Percentiles rank a stretch among this genome's conserved stretches.
These are phyloP conservation scores for Pelargonium myrrhifolium DNA, from an alignment of 441 rosid species.

Conservation along the genomic window DNA sequence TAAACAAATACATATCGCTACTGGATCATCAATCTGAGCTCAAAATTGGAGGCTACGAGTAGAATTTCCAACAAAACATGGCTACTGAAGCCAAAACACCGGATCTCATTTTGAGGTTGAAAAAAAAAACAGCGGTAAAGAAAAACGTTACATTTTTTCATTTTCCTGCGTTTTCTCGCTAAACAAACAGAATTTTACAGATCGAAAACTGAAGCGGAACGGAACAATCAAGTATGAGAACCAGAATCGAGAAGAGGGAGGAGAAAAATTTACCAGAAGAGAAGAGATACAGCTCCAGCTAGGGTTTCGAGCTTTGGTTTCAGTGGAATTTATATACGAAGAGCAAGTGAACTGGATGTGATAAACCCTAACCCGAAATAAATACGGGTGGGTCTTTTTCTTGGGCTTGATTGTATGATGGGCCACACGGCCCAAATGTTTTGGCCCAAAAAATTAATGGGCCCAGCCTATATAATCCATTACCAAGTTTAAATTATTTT, in stretches of 20 bases:
- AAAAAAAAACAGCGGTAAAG: no score
- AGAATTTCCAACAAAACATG: neutral
- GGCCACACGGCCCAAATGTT: no score
- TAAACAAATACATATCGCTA: no score
- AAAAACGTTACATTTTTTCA: neutral
- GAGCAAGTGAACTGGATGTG: neutral
- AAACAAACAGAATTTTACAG: neutral
- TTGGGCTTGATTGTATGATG: neutral
- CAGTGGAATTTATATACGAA: neutral
- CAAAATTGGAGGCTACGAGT: no score
- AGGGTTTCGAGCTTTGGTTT: neutral
- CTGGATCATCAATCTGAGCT: no score
- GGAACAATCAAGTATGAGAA: no score
- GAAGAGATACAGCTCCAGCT: neutral
- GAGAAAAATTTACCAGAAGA: slow-evolving; percentile 3
- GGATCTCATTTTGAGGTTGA: neutral
- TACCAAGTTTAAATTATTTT: no score
- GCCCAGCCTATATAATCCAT: no score
- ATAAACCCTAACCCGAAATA: neutral
- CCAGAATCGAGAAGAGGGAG: neutral
- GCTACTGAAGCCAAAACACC: neutral
- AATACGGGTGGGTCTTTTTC: neutral
- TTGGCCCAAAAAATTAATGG: no score
- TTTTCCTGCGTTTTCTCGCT: neutral
- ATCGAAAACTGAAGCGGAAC: neutral